Evolutionary conservation across 148 eudicot genomes (phyloP).

Genomic region (Camellia sinensis): DNA sequence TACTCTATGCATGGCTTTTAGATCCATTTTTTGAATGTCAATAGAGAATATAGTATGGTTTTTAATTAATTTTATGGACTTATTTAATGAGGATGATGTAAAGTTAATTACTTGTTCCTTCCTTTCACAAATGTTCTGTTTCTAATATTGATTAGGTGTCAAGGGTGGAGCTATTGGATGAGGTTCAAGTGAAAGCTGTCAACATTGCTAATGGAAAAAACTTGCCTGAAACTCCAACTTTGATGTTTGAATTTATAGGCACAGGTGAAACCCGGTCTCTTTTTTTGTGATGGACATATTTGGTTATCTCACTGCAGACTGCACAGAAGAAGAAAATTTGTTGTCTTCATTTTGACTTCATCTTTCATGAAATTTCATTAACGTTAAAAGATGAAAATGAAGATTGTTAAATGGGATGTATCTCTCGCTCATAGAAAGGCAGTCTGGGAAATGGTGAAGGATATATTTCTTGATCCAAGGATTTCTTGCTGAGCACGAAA

Average conservation of each 20-base stretch:
- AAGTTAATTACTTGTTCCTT: background rate
- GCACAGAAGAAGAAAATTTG: background rate
- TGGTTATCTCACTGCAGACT: background rate
- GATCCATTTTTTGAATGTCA: too few relatives aligned
- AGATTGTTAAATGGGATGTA: background rate
- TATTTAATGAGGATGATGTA: background rate
- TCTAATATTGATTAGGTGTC: background rate
- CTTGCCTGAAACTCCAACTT: constrained; percentile 81
- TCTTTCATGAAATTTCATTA: background rate
- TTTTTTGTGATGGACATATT: background rate
- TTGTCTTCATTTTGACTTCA: background rate
- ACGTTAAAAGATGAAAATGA: background rate
- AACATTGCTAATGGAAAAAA: constrained; percentile 79
- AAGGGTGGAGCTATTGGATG: constrained; percentile 42
- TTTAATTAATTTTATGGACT: too few relatives aligned
- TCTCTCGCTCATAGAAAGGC: background rate
- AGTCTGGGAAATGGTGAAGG: background rate
- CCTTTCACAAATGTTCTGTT: constrained; percentile 1
- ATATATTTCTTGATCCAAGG: background rate
- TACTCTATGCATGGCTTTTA: too few relatives aligned
- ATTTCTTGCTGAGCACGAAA: background rate
- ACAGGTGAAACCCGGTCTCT: constrained; percentile 57
- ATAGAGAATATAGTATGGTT: too few relatives aligned
- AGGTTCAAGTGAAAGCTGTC: constrained; percentile 90
- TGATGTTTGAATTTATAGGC: constrained; percentile 92